Conservation (phyloP, 306 rosid species). For the apple (Malus domestica) region DNA sequence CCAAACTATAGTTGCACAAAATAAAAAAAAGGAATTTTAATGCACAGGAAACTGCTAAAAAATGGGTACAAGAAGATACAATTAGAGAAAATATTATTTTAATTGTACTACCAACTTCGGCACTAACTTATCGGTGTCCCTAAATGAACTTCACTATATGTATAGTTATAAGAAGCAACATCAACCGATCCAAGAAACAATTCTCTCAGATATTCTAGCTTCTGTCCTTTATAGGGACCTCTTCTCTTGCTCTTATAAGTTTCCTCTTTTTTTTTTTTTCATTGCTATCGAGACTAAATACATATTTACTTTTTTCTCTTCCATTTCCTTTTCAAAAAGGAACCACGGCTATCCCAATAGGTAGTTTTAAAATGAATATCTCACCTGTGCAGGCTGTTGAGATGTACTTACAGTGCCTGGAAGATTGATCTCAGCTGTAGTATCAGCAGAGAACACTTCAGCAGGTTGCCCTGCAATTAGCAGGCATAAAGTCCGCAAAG, state of each 20-base stretch:
- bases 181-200: not conserved
- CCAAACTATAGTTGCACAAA: constrained; percentile 39
- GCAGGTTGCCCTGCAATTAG: constrained; percentile 94
- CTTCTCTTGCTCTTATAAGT: not conserved
- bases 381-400: constrained; percentile 71
- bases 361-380: constrained; percentile 3
- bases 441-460: constrained; percentile 57
- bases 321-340: not conserved
- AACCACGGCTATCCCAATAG: not conserved
- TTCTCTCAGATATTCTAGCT: not conserved
- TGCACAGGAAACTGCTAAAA: constrained; percentile 9
- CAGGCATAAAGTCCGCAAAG: constrained; percentile 87
- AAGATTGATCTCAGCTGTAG: constrained; percentile 22
- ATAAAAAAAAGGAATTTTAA: constrained; percentile 11
- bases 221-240: not conserved
- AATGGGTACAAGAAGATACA: not conserved
- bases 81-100: not conserved
- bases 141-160: not conserved
- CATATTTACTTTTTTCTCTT: not conserved
- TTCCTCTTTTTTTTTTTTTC: not conserved
- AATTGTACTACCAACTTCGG: constrained; percentile 8
- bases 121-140: not conserved
- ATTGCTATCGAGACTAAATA: not conserved
- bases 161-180: not conserved
- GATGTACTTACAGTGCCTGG: constrained; percentile 28